Evolutionary conservation across 352 stramenopile species (phyloP), one percentile per base, ranked within the genome.

Genomic region (Globisporangium cylindrosporum): DNA sequence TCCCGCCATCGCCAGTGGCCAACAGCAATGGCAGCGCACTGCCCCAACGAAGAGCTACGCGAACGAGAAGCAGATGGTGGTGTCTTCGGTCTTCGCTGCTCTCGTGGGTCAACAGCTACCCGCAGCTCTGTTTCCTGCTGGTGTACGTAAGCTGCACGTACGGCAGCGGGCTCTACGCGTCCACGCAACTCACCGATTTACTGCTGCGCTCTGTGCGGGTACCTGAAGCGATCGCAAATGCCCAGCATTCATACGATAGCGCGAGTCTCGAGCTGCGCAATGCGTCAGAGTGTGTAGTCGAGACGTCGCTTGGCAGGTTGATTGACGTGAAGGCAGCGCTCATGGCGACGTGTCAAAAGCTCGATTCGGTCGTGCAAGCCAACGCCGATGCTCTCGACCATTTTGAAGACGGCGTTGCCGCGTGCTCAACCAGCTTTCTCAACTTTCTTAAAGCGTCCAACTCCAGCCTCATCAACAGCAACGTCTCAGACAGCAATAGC

Each of bases 81-180:
- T 54, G 38, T 22, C 53, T 46, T n/a, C 51, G 18, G 24, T 2
- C 24, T 27, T 15, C 41, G 32, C 25, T 62, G 51, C 6, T 67
- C 49, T 6, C 25, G 29, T 82, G 70, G 76, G 53, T 87, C 27
- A 75, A 68, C 62, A 75, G 71, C 49, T 84, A 82, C 51, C 82
- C 84, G 25, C 78, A 83, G 0, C 48, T 87, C 7, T 74, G 74
- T 56, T 90, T 89, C 66, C 48, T 83, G n/a, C n/a, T 90, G 20
- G 65, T 89, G 15, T 78, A 84, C 38, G 48, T 88, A 24, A 18
- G 72, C 24, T 83, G 74, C 56, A 78, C 72, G 18, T 80, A 79
- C 46, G 46, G 73, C 5, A 78, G 77, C 25, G 84, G 84, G n/a
- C 68, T 79, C 34, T 78, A 77, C 66, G 59, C 82, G 9, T 77